Evolutionary conservation across 805 yeast species (phyloP), one percentile per base, ranked within the genome.

Genomic region (Myxozyma mucilagina): DNA sequence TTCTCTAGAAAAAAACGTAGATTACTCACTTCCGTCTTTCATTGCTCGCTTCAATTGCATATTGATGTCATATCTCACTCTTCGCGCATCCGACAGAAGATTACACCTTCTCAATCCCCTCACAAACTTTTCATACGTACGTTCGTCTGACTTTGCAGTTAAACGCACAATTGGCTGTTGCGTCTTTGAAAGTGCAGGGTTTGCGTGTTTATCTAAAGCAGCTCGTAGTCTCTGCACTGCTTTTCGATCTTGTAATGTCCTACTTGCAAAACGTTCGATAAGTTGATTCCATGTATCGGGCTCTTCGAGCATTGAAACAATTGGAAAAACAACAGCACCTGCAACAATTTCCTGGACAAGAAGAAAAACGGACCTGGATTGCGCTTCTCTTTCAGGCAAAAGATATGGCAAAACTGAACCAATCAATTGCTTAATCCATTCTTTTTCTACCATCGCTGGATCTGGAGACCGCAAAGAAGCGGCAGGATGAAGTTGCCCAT

Each of bases 251-350:
- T 84, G 84, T 70, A 92, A 76, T 11, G 87, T 81, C 35, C 80
- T 80, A 3, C 90, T 86, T 1, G 88, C 82, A 1, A 81, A 71
- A 54, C 81, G 80, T 9, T 85, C 84, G 14, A 90, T 78, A 44
- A 79, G 69, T 57, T 84, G 82, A 71, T 92, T 92, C 83, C 87
- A 87, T 61, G 84, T 87, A 70, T 90, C 96, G 0, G 93, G 83
- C 52, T 87, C 92, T 0, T 86, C 74, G 0, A 87, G 67, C 74
- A 87, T 81, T 6, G 75, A 70, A 4, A 78, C 59, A 0, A 82
- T 55, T 0, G 90, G 89, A 24, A 72, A 70, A 10, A 90, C 63
- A 0, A 90, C 82, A 57, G 82, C 80, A 29, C 84, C 77, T 0
- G 89, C 71, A 1, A 90, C 56, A 5, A 92, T 77, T 67, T 92